A percentile compares a stretch with the other conserved stretches of the same genome.
These are phyloP conservation scores for Globisporangium spiculum DNA, from an alignment of 352 stramenopile species.

Conservation along the genomic window DNA sequence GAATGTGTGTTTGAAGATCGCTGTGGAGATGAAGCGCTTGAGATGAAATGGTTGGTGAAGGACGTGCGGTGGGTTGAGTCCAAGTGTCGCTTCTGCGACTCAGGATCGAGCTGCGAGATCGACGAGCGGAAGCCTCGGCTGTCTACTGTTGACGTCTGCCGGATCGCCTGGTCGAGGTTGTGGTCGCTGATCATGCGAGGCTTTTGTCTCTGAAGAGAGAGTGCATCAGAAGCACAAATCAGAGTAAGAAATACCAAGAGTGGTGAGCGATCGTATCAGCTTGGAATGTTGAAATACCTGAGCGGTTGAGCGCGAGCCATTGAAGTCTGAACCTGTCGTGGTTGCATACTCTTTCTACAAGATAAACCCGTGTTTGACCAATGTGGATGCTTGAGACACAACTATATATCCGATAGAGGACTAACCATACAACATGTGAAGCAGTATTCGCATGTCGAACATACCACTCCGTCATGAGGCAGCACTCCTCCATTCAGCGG, in stretches of 20 bases:
- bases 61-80: slow-evolving; percentile 61
- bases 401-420: too few species aligned
- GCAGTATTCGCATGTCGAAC: not conserved
- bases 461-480: slow-evolving; percentile 54
- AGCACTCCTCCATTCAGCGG: slow-evolving; percentile 69
- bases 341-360: slow-evolving; percentile 65
- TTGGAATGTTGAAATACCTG: slow-evolving; percentile 23
- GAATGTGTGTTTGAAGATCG: slow-evolving; percentile 14
- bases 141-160: slow-evolving; percentile 30
- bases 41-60: slow-evolving; percentile 48
- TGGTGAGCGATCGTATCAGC: too few species aligned
- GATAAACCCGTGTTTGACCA: not conserved
- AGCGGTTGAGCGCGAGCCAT: slow-evolving; percentile 27
- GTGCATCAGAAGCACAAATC: not conserved
- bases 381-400: not conserved
- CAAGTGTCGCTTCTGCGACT: slow-evolving; percentile 49
- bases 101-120: slow-evolving; percentile 46
- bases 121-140: slow-evolving; percentile 47
- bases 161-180: slow-evolving; percentile 55
- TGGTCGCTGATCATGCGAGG: slow-evolving; percentile 57
- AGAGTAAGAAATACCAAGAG: not conserved
- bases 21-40: slow-evolving; percentile 4
- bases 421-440: not conserved
- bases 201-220: slow-evolving; percentile 29
- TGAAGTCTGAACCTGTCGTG: slow-evolving; percentile 50